Evolutionary conservation across 768 basidiomycete species (phyloP).

Genomic region (Boletus rubroflammeus): DNA sequence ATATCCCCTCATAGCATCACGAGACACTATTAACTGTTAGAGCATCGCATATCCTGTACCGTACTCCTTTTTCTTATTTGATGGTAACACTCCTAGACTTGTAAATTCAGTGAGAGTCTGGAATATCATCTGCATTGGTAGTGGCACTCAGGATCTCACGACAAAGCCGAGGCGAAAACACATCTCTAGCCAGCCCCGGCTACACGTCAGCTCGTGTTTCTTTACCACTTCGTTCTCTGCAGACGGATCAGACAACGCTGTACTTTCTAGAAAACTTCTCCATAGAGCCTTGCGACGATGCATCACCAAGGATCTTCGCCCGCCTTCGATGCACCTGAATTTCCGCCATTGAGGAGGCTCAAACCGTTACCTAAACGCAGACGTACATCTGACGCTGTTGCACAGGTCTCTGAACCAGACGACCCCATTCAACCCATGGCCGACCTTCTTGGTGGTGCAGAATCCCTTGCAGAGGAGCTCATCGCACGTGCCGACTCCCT

Average conservation of each 20-base stretch:
- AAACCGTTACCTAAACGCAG: slow-evolving; percentile 79
- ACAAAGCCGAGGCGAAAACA: background rate
- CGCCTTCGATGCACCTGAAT: slow-evolving; percentile 63
- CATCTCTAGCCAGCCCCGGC: background rate
- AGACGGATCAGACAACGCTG: slow-evolving; percentile 11
- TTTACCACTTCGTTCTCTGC: slow-evolving; percentile 19
- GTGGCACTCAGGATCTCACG: slow-evolving; percentile 21
- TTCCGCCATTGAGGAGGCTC: slow-evolving; percentile 58
- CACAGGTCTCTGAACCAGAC: slow-evolving; percentile 25
- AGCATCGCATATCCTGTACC: slow-evolving; percentile 61
- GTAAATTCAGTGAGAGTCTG: slow-evolving; percentile 1
- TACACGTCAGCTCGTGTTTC: slow-evolving; percentile 32
- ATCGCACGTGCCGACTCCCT: slow-evolving; percentile 54
- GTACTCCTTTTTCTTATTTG: slow-evolving; percentile 34
- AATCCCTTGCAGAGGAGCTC: slow-evolving; percentile 54
- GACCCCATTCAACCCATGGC: slow-evolving; percentile 31
- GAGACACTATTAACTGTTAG: slow-evolving; percentile 60
- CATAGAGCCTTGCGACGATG: slow-evolving; percentile 35
- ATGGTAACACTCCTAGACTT: slow-evolving; percentile 13
- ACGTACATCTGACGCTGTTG: slow-evolving; percentile 42
- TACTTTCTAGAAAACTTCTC: slow-evolving; percentile 15
- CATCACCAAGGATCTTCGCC: slow-evolving; percentile 51
- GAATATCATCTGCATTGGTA: background rate
- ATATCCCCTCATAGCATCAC: slow-evolving; percentile 43
- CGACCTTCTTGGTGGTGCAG: slow-evolving; percentile 38